Evolutionary conservation across 2,329 filamentous ascomycete species (phyloP).

Genomic region (Helotiales sp.): DNA sequence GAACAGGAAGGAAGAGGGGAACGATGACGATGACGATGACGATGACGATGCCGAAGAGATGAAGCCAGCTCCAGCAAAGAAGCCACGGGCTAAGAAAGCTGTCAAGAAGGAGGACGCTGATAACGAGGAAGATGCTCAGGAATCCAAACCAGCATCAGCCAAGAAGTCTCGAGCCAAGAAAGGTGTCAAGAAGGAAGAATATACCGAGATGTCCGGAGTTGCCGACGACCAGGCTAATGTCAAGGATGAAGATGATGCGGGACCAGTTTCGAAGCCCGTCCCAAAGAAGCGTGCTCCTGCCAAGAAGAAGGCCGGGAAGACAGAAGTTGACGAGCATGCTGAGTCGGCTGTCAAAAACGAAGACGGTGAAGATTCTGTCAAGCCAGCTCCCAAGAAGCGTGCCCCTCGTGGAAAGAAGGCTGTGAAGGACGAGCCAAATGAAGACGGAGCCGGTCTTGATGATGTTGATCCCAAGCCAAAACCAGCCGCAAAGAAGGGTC

Average conservation of each 20-base stretch:
- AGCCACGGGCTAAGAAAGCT: constrained; percentile 44
- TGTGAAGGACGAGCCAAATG: constrained; percentile 32
- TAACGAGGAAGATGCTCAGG: constrained; percentile 34
- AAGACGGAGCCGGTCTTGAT: constrained; percentile 3
- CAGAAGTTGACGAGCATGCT: neutral
- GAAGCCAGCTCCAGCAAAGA: constrained; percentile 14
- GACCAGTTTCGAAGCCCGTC: neutral
- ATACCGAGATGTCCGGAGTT: constrained; percentile 4
- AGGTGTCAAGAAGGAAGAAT: constrained; percentile 33
- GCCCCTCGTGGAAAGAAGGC: constrained; percentile 22
- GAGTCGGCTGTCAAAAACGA: constrained; percentile 37
- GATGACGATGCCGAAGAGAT: constrained; percentile 1
- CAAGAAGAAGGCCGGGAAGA: constrained; percentile 44
- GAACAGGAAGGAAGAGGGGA: constrained; percentile 34
- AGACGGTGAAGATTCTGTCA: constrained; percentile 23
- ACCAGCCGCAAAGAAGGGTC: constrained; percentile 26
- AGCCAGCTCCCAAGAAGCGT: constrained; percentile 27
- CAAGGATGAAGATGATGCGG: constrained; percentile 35
- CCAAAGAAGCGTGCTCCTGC: constrained; percentile 29
- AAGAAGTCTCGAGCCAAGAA: constrained; percentile 44
- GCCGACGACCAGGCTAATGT: constrained; percentile 7
- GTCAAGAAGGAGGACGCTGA: constrained; percentile 36
- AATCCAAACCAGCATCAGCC: constrained; percentile 35
- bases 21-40: constrained; percentile 11
- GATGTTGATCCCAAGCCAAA: neutral